A percentile compares a stretch with the other conserved stretches of the same genome.
Evolutionary conservation across 2,329 filamentous ascomycete genomes (phyloP).

Genomic region (Leptosphaerulina australis): DNA sequence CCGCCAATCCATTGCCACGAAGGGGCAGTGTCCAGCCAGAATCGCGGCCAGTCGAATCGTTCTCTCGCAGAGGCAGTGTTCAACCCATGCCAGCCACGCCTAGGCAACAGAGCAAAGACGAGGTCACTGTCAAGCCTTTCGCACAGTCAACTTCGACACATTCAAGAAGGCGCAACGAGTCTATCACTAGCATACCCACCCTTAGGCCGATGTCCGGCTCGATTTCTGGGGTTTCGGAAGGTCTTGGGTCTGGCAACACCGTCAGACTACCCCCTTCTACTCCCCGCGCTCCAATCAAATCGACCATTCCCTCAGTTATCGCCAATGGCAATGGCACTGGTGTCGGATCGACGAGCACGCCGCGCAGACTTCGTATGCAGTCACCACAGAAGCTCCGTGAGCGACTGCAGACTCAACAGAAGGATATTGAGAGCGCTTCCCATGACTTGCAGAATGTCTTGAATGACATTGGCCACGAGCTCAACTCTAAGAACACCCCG

Average conservation of each 20-base stretch:
- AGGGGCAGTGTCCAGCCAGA: slow-evolving; percentile 14
- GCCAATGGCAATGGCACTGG: slow-evolving; percentile 6
- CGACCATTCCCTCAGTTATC: slow-evolving; percentile 1
- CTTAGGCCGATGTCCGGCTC: slow-evolving; percentile 48
- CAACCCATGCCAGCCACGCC: slow-evolving; percentile 33
- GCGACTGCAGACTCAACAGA: slow-evolving; percentile 81
- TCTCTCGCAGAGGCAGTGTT: slow-evolving; percentile 28
- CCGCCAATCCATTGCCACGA: slow-evolving; percentile 27
- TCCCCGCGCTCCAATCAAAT: slow-evolving; percentile 40
- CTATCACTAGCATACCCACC: slow-evolving; percentile 58
- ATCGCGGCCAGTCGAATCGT: slow-evolving; percentile 6
- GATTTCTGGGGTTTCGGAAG: slow-evolving; percentile 56
- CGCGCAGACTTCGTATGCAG: slow-evolving; percentile 57
- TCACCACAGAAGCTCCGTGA: slow-evolving; percentile 74
- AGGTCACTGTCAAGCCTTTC: slow-evolving; percentile 49
- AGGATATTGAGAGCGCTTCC: slow-evolving; percentile 72
- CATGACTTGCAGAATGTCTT: slow-evolving; percentile 75
- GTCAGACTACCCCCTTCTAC: slow-evolving; percentile 63
- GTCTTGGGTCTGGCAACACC: slow-evolving; percentile 57
- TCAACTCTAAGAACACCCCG: slow-evolving; percentile 57
- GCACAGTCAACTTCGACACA: slow-evolving; percentile 31
- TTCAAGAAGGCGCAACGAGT: slow-evolving; percentile 54
- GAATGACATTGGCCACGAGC: slow-evolving; percentile 78
- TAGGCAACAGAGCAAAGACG: slow-evolving; percentile 36
- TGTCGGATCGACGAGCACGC: slow-evolving; percentile 25